Evolutionary conservation across 257 asterid species (phyloP).

Genomic region (Forsythia viridissima): DNA sequence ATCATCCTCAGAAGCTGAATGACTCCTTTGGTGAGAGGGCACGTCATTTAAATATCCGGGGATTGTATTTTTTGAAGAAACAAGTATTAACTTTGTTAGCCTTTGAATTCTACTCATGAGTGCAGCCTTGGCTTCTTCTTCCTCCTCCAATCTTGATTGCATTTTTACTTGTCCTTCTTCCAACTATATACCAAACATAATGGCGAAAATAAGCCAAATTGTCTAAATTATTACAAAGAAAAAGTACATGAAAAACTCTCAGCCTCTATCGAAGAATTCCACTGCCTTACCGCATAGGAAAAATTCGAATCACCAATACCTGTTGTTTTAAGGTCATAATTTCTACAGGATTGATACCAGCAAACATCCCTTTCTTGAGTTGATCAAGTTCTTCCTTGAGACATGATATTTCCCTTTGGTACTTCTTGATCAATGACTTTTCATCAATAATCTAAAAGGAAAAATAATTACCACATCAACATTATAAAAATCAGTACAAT

Average conservation of each 20-base stretch:
- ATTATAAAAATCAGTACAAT: too few species aligned
- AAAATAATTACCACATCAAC: background rate
- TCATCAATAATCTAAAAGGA: conserved; percentile 89
- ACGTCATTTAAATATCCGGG: conserved; percentile 67
- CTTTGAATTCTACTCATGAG: conserved; percentile 98
- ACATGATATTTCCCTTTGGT: conserved; percentile 88
- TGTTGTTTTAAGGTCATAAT: conserved; percentile 74
- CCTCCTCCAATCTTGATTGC: conserved; percentile 99
- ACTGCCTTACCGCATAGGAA: too few species aligned
- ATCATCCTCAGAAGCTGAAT: conserved; percentile 73
- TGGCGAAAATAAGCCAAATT: conserved; percentile 14
- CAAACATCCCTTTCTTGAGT: conserved; percentile 73
- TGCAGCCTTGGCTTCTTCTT: conserved; percentile 98
- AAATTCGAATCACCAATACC: conserved; percentile 40
- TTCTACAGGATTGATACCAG: conserved; percentile 82
- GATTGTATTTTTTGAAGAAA: conserved; percentile 82
- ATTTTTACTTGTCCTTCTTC: conserved; percentile 99
- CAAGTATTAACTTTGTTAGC: conserved; percentile 94
- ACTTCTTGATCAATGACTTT: conserved; percentile 94
- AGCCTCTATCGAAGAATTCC: background rate
- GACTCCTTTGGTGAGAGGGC: conserved; percentile 60
- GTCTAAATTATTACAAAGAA: background rate
- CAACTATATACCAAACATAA: conserved; percentile 48
- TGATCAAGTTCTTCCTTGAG: conserved; percentile 94
- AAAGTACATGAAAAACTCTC: conserved; percentile 4